Conservation (phyloP, 2,329 filamentous ascomycete genomes). For the Lachnellula arida region DNA sequence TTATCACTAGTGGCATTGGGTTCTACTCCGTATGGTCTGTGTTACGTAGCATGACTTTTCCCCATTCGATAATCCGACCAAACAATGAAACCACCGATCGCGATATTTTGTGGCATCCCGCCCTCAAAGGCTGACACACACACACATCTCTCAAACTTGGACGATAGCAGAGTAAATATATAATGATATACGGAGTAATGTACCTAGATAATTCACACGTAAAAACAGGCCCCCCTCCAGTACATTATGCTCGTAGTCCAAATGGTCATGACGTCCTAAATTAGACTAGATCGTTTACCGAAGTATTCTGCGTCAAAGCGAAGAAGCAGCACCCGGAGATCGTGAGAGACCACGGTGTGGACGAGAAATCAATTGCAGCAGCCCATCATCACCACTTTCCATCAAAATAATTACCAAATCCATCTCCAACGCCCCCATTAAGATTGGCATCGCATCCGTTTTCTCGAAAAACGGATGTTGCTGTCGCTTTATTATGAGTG, state of each 20-base stretch:
- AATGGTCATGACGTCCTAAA: too few species aligned
- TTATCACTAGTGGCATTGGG: background rate
- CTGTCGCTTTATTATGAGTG: constrained; percentile 64
- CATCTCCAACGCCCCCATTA: constrained; percentile 34
- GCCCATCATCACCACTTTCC: constrained; percentile 24
- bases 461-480: constrained; percentile 65
- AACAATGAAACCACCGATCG: background rate
- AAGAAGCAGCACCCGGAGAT: too few species aligned
- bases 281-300: too few species aligned
- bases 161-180: background rate
- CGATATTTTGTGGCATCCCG: background rate
- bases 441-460: constrained; percentile 48
- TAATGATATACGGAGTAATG: too few species aligned
- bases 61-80: background rate
- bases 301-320: too few species aligned
- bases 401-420: constrained; percentile 18
- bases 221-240: too few species aligned
- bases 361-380: constrained; percentile 21
- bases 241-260: too few species aligned
- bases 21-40: background rate
- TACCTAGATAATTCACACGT: background rate
- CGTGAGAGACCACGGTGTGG: too few species aligned
- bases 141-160: too few species aligned
- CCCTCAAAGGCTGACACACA: too few species aligned
- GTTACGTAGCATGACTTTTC: background rate